phyloP scores from a whole-genome alignment of 176 grass and related monocot species.

The Avena insularis region DNA sequence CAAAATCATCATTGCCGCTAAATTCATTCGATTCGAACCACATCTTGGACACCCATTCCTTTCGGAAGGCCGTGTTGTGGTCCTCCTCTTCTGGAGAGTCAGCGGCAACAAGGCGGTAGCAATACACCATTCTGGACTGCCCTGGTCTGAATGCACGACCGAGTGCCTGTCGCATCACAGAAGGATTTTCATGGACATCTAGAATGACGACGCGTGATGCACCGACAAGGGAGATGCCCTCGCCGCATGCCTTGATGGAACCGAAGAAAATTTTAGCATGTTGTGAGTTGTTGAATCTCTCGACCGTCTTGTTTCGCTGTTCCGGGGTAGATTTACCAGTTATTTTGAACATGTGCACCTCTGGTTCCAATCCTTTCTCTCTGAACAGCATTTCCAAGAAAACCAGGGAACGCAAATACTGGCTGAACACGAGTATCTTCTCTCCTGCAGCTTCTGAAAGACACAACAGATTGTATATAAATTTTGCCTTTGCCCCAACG shows the following conservation, averaged over 20 bases:
- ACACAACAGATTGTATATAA: conserved; percentile 59
- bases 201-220: conserved; percentile 77
- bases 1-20: conserved; percentile 45
- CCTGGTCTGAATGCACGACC: conserved; percentile 79
- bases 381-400: conserved; percentile 67
- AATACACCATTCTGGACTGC: conserved; percentile 66
- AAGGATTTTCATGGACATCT: conserved; percentile 86
- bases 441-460: conserved; percentile 68
- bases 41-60: conserved; percentile 73
- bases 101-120: conserved; percentile 68
- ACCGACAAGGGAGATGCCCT: conserved; percentile 83
- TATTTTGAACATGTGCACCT: conserved; percentile 61
- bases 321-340: conserved; percentile 51
- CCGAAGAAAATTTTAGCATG: conserved; percentile 79
- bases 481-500: conserved; percentile 73
- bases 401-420: conserved; percentile 64
- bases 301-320: conserved; percentile 60
- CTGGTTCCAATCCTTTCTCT: conserved; percentile 68
- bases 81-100: conserved; percentile 71
- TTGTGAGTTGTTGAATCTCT: conserved; percentile 72
- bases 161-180: conserved; percentile 78
- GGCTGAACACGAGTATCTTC: conserved; percentile 81
- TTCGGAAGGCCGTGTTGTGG: conserved; percentile 62
- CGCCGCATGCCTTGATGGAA: conserved; percentile 88
- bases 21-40: conserved; percentile 84